Evolutionary conservation across 495 filamentous ascomycete species (phyloP), one percentile per base, ranked within the genome.

Genomic region (Emericellopsis terricola): DNA sequence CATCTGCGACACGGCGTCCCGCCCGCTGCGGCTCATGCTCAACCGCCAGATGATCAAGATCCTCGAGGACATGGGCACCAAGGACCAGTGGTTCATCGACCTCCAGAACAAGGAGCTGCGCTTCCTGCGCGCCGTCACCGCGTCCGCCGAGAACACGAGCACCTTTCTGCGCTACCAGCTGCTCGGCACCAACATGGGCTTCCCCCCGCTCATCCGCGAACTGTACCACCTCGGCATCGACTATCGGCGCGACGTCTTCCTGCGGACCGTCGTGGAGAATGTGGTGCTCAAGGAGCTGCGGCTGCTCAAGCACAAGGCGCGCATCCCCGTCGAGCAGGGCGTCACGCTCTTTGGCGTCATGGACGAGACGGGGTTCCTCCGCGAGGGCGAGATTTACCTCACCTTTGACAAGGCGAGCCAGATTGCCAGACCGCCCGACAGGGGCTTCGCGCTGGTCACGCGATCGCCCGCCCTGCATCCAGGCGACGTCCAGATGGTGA

Each of bases 1-100:
- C 39, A 81, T 92, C 36, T 89, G 82, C 44, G 76, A 73, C 28
- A 57, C 68, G 26, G 69, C 66, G 2, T 68, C 64, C 15, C 69
- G 60, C 28, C 76, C 76, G 0, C 62, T 86, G 10, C 69, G 73
- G 0, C 58, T 81, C 42, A 65, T 71, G 24, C 64, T 92, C 2
- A 86, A 87, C 45, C 69, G 73, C 1, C 78, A 78, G 32, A 49
- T 81, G 23, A 81, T 92, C 45, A 87, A 91, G 47, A 80, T 87
- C 18, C 46, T 91, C 19, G 83, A 92, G 42, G 83, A 89, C 42
- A 62, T 68, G 58, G 43, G 42, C 5, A 71, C 79, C 0, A 46
- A 58, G 0, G 42, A 49, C 5, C 21, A 54, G 0, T 68, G 65
- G 42, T 83, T 91, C 43, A 48, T 77, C 8, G 38, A 62, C 1